Percentiles rank a stretch among this genome's conserved stretches.
phyloP scores from a whole-genome alignment of 2,329 filamentous ascomycete species.

The Emergomyces orientalis region DNA sequence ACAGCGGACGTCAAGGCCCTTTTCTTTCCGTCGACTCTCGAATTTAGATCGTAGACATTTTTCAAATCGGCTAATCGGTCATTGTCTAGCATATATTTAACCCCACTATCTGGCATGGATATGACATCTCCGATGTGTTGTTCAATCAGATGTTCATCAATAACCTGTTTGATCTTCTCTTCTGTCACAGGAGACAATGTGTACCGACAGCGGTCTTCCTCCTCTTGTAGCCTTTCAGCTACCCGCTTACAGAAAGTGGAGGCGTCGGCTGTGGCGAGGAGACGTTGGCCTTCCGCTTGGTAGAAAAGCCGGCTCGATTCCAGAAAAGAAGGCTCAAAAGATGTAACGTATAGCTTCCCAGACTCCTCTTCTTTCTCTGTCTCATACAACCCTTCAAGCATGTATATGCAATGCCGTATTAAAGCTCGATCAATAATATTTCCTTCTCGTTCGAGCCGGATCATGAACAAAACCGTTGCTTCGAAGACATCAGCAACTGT shows the following conservation, averaged over 20 bases:
- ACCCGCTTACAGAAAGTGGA: constrained; percentile 72
- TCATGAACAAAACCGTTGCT: constrained; percentile 76
- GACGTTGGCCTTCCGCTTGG: constrained; percentile 58
- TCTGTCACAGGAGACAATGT: constrained; percentile 66
- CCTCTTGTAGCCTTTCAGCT: constrained; percentile 64
- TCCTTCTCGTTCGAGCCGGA: constrained; percentile 83
- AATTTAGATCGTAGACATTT: constrained; percentile 72
- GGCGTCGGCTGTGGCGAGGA: constrained; percentile 71
- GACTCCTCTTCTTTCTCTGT: constrained; percentile 66
- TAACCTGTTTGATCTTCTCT: constrained; percentile 62
- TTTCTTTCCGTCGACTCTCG: constrained; percentile 67
- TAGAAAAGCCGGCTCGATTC: constrained; percentile 66
- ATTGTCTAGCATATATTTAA: constrained; percentile 85
- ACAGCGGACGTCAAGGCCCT: constrained; percentile 59
- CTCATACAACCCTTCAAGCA: constrained; percentile 85
- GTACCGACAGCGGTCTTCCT: constrained; percentile 71
- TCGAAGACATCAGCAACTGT: constrained; percentile 67
- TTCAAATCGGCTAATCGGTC: constrained; percentile 67
- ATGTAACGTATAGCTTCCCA: constrained; percentile 71
- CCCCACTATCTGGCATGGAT: constrained; percentile 71
- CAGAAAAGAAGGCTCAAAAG: constrained; percentile 74
- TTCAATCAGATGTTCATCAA: constrained; percentile 72
- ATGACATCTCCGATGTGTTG: constrained; percentile 73
- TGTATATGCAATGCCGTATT: constrained; percentile 72
- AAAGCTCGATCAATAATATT: constrained; percentile 78